Percentiles rank a stretch among this genome's conserved stretches.
These are phyloP conservation scores for Aspergillus oerlinghausenensis DNA, from an alignment of 2,329 filamentous ascomycete genomes.

Conservation along the genomic window DNA sequence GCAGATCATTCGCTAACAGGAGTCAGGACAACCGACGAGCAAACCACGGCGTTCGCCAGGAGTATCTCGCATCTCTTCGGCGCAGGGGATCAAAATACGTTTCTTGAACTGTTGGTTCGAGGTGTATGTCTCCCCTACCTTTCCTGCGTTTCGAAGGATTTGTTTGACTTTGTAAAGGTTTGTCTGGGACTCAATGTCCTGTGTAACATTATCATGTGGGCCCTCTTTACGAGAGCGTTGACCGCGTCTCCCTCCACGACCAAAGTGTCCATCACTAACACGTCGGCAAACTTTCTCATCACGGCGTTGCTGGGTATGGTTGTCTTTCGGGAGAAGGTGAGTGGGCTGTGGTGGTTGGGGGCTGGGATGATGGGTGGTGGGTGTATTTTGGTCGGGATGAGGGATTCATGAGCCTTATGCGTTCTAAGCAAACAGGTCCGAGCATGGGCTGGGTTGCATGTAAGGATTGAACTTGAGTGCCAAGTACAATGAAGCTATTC, in stretches of 20 bases:
- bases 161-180: slow-evolving; percentile 33
- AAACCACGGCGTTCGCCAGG: slow-evolving; percentile 51
- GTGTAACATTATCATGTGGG: slow-evolving; percentile 63
- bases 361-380: slow-evolving; percentile 56
- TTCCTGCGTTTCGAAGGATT: slow-evolving; percentile 14
- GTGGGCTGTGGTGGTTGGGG: slow-evolving; percentile 58
- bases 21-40: slow-evolving; percentile 54
- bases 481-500: neutral
- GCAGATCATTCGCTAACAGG: neutral
- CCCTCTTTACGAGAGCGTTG: slow-evolving; percentile 58
- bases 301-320: slow-evolving; percentile 56
- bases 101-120: slow-evolving; percentile 49
- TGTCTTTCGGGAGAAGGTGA: slow-evolving; percentile 54
- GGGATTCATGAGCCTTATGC: slow-evolving; percentile 36
- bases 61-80: slow-evolving; percentile 44
- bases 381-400: slow-evolving; percentile 59
- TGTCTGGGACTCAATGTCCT: slow-evolving; percentile 59
- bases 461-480: neutral
- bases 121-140: slow-evolving; percentile 41
- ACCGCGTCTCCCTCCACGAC: slow-evolving; percentile 58
- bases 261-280: slow-evolving; percentile 61
- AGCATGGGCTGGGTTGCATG: neutral
- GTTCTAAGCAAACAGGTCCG: neutral
- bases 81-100: slow-evolving; percentile 30
- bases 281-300: slow-evolving; percentile 59